phyloP scores from a whole-genome alignment of 225 moss, liverwort and hornwort species.

The Neckera pumila region DNA sequence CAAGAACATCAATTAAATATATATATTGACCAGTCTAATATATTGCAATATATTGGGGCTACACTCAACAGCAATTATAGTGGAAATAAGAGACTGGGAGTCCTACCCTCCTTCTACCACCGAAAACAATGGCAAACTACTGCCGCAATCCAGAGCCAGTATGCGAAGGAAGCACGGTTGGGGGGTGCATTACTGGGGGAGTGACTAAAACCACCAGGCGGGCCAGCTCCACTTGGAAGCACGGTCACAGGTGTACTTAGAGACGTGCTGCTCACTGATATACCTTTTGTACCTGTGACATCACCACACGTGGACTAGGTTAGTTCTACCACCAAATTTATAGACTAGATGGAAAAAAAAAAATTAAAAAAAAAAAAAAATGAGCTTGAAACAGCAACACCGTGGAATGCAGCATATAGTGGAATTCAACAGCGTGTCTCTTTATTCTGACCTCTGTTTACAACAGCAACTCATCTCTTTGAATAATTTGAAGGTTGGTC shows the following conservation, averaged over 20 bases:
- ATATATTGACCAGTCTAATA: neutral
- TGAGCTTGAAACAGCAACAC: neutral
- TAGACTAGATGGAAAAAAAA: neutral
- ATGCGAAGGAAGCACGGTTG: neutral
- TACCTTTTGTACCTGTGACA: constrained; percentile 26
- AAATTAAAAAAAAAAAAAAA: no score
- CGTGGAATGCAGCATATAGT: neutral
- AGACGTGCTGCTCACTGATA: constrained; percentile 15
- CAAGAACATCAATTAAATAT: neutral
- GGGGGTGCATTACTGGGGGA: neutral
- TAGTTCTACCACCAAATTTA: neutral
- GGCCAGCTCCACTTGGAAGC: constrained; percentile 29
- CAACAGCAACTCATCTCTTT: neutral
- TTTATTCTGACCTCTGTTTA: neutral
- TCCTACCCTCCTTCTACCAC: neutral
- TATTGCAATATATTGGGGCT: neutral
- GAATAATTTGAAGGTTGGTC: neutral
- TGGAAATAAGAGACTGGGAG: neutral
- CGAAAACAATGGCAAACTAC: neutral
- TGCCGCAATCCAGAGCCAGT: neutral
- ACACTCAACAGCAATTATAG: neutral
- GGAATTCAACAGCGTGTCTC: neutral
- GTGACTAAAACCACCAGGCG: constrained; percentile 14
- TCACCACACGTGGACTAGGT: neutral
- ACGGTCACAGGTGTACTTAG: constrained; percentile 14